Conservation (phyloP, 805 yeast species). For the Saturnispora ahearnii region DNA sequence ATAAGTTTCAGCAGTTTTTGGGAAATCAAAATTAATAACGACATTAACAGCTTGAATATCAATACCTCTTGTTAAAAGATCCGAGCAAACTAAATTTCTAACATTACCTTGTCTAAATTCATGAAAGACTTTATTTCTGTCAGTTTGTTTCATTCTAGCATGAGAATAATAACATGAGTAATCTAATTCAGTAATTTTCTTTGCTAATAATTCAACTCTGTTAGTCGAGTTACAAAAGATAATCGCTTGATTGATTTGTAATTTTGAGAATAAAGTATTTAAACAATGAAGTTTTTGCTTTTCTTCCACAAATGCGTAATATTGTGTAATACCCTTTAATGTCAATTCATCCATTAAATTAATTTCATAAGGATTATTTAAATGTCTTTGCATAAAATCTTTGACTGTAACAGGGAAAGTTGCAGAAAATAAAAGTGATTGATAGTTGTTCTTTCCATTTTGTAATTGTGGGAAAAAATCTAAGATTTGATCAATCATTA, state of each 20-base stretch:
- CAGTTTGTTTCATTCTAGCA: conserved; percentile 95
- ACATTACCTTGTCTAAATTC: conserved; percentile 98
- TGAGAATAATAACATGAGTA: conserved; percentile 95
- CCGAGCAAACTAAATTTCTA: conserved; percentile 94
- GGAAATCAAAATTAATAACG: conserved; percentile 96
- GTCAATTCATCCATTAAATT: conserved; percentile 97
- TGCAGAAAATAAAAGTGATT: conserved; percentile 84
- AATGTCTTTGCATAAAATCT: conserved; percentile 82
- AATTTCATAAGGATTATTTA: conserved; percentile 88
- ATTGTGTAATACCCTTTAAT: conserved; percentile 91
- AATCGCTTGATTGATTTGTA: conserved; percentile 93
- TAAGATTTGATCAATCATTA: conserved; percentile 78
- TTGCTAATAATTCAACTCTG: conserved; percentile 91
- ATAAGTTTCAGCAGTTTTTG: conserved; percentile 95
- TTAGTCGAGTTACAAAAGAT: conserved; percentile 95
- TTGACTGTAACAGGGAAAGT: conserved; percentile 95
- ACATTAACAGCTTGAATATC: conserved; percentile 99
- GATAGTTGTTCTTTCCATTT: conserved; percentile 41
- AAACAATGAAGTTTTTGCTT: conserved; percentile 92
- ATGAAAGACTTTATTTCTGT: conserved; percentile 96
- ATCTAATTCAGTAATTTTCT: conserved; percentile 92
- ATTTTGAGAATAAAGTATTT: conserved; percentile 86
- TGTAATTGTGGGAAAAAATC: conserved; percentile 57
- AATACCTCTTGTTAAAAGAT: conserved; percentile 93
- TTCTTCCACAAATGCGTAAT: conserved; percentile 97